Percentiles rank a stretch among this genome's conserved stretches.
These are phyloP conservation scores for Backusella parvicylindrica DNA, from an alignment of 192 early-diverging fungal species.

Conservation along the genomic window DNA sequence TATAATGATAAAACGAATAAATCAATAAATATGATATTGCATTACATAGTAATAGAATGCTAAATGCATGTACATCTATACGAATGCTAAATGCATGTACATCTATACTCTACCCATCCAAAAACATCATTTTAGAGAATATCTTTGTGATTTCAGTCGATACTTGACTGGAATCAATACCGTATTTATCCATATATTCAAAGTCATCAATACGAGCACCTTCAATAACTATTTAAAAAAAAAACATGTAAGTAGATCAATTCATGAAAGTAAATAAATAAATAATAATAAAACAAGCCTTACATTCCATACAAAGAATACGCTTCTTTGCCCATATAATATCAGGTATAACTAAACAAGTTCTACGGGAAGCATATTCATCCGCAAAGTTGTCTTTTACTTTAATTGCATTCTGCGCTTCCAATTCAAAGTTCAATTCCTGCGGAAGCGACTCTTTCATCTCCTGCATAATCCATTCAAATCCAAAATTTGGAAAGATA, in stretches of 20 bases:
- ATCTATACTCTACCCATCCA: conserved; percentile 51
- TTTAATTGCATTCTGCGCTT: conserved; percentile 66
- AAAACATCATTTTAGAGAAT: conserved; percentile 90
- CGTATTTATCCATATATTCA: conserved; percentile 59
- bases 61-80: too few species aligned
- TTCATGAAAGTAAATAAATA: not conserved
- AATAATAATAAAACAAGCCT: not conserved
- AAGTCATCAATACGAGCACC: conserved; percentile 79
- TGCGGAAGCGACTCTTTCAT: conserved; percentile 77
- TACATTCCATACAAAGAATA: conserved; percentile 88
- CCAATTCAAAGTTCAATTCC: conserved; percentile 84
- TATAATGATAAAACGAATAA: conserved; percentile 14
- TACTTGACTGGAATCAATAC: conserved; percentile 69
- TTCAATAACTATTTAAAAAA: conserved; percentile 32
- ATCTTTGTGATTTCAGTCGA: conserved; percentile 70
- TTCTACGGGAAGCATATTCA: conserved; percentile 20
- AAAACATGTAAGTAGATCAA: not conserved
- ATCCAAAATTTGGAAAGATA: conserved; percentile 84
- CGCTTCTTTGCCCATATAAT: conserved; percentile 75
- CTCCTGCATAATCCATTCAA: conserved; percentile 87
- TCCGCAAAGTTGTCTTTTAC: conserved; percentile 61
- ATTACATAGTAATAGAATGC: not conserved
- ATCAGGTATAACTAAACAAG: conserved; percentile 68
- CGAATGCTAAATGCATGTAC: too few species aligned
- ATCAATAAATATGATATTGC: not conserved